A percentile compares a stretch with the other conserved stretches of the same genome.
phyloP scores from a whole-genome alignment of 192 early-diverging fungal species.

The Glomus cerebriforme region DNA sequence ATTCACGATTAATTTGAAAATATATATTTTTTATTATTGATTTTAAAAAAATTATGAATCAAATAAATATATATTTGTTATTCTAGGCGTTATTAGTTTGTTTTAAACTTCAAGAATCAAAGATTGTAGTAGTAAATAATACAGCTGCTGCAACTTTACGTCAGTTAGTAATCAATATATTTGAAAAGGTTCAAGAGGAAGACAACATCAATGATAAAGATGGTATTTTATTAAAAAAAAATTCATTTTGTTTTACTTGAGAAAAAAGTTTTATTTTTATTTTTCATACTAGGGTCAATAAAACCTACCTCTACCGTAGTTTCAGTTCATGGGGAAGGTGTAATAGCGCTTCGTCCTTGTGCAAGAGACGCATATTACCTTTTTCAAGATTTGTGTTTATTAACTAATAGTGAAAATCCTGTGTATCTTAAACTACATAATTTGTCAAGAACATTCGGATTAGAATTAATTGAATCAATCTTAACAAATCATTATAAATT shows the following conservation, averaged over 20 bases:
- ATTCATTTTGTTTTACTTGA: too few relatives aligned
- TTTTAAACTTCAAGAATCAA: slow-evolving; percentile 82
- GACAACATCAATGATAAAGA: slow-evolving; percentile 45
- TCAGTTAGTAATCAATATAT: slow-evolving; percentile 81
- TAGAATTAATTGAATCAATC: slow-evolving; percentile 92
- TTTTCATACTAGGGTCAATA: slow-evolving; percentile 2
- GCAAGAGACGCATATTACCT: slow-evolving; percentile 86
- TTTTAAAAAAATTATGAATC: not conserved
- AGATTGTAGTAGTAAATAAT: slow-evolving; percentile 77
- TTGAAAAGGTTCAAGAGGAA: slow-evolving; percentile 79
- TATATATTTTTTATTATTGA: not conserved
- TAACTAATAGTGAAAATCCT: slow-evolving; percentile 70
- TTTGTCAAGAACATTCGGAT: slow-evolving; percentile 74
- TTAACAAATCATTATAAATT: slow-evolving; percentile 76
- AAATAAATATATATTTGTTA: not conserved
- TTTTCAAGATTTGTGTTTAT: slow-evolving; percentile 85
- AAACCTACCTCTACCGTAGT: slow-evolving; percentile 27
- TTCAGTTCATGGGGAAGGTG: slow-evolving; percentile 31
- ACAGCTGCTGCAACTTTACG: slow-evolving; percentile 85
- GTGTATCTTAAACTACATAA: slow-evolving; percentile 56
- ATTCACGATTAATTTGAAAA: not conserved
- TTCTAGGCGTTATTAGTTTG: slow-evolving; percentile 76
- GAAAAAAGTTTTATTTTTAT: not conserved
- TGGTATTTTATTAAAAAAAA: slow-evolving; percentile 28
- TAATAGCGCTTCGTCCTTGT: slow-evolving; percentile 50